Percentiles rank a stretch among this genome's conserved stretches.
Conservation (phyloP, 2,329 filamentous ascomycete genomes). For the Knufia petricola region DNA sequence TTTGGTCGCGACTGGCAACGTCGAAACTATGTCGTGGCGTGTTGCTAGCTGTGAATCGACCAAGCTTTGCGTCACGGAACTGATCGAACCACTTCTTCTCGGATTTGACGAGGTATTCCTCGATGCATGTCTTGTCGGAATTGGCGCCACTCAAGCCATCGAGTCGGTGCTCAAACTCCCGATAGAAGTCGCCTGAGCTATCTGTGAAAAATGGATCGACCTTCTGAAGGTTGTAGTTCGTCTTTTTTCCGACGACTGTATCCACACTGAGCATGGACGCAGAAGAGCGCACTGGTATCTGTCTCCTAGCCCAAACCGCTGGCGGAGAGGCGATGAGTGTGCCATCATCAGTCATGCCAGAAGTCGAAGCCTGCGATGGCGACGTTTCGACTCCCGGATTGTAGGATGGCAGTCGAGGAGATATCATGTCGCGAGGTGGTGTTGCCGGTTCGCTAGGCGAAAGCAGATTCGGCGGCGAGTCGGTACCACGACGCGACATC, state of each 20-base stretch:
- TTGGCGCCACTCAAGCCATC: slow-evolving; percentile 47
- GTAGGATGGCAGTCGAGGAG: background rate
- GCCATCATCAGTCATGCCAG: slow-evolving; percentile 22
- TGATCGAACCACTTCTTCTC: slow-evolving; percentile 59
- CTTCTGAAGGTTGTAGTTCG: slow-evolving; percentile 54
- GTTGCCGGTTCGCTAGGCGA: background rate
- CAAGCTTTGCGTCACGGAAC: slow-evolving; percentile 50
- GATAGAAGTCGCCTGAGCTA: slow-evolving; percentile 51
- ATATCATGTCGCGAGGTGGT: background rate
- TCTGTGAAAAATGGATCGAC: slow-evolving; percentile 61
- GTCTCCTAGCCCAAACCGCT: slow-evolving; percentile 6
- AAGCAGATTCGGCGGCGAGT: background rate
- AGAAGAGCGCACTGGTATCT: slow-evolving; percentile 10
- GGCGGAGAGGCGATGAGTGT: slow-evolving; percentile 22
- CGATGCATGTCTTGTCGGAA: slow-evolving; percentile 54
- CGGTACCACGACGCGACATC: background rate
- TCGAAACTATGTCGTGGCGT: slow-evolving; percentile 19
- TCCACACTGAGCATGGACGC: slow-evolving; percentile 45
- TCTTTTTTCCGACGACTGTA: slow-evolving; percentile 50
- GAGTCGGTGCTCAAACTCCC: slow-evolving; percentile 48
- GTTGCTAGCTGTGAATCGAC: slow-evolving; percentile 34
- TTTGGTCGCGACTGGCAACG: slow-evolving; percentile 23
- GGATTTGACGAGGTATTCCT: slow-evolving; percentile 53
- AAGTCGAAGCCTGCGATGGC: background rate
- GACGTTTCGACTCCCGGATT: background rate